Base-by-base conservation (phyloP, 2,329 filamentous ascomycete genomes). In the Epichloe sylvatica region DNA sequence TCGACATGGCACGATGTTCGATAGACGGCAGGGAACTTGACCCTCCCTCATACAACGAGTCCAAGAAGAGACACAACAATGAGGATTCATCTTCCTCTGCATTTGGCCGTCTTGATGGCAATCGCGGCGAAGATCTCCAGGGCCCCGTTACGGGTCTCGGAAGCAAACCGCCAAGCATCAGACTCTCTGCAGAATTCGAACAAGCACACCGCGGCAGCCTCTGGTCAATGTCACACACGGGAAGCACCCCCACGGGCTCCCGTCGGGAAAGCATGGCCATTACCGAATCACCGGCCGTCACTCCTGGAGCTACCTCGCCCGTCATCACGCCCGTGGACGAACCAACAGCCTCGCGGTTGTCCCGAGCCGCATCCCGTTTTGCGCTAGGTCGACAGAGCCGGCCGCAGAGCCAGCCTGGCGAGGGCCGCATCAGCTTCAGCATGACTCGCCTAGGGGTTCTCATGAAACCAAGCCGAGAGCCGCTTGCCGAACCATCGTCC, bases 11-110 rank as follows among this genome's bases (percentile, higher is more conserved):
- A 1, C 61, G 68, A 1, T 67, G 70, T 12, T 74, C 74, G 5
- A 69, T 70, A 0, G 71, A 74, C 6, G 67, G 67, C 42, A 71
- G 67, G 1, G 69, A 72, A 34, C 64, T 65, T 2, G 72, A 73
- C 35, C 80, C 79, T 3, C 80, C 80, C 1, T 78, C 79, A 1
- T 83, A 83, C 56, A 69, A 73, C 45, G 74, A 77, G 48, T 72
- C 72, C 8, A 70, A 70, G 12, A 59, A 67, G 13, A 72, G 69
- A 41, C 49, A 65, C 12, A 59, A 60, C 33, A 57, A 57, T 2
- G 46, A 41, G 2, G 52, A 61, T 54, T 41, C 49, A 2, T 49
- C 54, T 4, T 19, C 53, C 4, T 53, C 45, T 33, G 40, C 46
- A 12, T 36, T 36, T 19, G 45, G 49, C 4, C 49, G 45, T 4